A percentile compares a stretch with the other conserved stretches of the same genome.
phyloP scores from a whole-genome alignment of 2,329 filamentous ascomycete species.

The Aspergillus eucalypticola region DNA sequence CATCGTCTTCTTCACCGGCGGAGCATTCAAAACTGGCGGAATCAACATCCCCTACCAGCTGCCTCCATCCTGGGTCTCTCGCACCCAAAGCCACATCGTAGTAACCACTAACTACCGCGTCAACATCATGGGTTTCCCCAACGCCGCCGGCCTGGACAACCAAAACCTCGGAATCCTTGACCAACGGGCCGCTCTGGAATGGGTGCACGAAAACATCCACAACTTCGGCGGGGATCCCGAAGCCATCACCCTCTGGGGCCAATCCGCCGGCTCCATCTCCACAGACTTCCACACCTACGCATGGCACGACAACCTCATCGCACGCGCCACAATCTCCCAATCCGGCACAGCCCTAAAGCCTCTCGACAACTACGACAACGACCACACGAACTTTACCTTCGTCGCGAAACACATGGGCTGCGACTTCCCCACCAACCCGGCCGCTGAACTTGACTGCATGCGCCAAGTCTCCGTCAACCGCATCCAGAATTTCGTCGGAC shows the following conservation, averaged over 20 bases:
- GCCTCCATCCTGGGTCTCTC: background rate
- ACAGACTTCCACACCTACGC: slow-evolving; percentile 6
- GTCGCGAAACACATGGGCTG: background rate
- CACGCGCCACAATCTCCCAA: background rate
- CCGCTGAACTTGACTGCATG: background rate
- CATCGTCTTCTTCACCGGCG: background rate
- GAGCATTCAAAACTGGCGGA: background rate
- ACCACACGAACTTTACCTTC: slow-evolving; percentile 3
- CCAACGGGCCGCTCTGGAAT: slow-evolving; percentile 1
- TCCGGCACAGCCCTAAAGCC: background rate
- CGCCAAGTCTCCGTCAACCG: background rate
- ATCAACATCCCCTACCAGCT: slow-evolving; percentile 1
- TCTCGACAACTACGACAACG: background rate
- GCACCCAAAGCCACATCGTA: slow-evolving; percentile 2
- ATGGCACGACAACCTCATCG: background rate
- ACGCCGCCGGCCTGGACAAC: background rate
- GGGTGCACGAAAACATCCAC: background rate
- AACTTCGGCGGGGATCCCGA: background rate
- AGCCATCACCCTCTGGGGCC: slow-evolving; percentile 3
- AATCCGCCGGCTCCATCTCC: background rate
- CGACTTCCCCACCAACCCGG: background rate
- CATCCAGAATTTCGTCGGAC: background rate
- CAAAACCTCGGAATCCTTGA: slow-evolving; percentile 5
- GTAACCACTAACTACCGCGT: slow-evolving; percentile 4
- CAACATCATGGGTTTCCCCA: slow-evolving; percentile 5